phyloP scores from a whole-genome alignment of 176 grass and related monocot genomes.

The barley (Hordeum vulgare) region MorexV3_pseudomolecules_assembly NC_058519.1:192269905-192270404 shows the following conservation, averaged over 20 bases:
- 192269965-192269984: too few relatives aligned
- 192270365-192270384: slow-evolving; percentile 36
- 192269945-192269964: too few relatives aligned
- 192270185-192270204: slow-evolving; percentile 82
- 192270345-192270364: slow-evolving; percentile 91
- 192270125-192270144: background rate
- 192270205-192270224: slow-evolving; percentile 73
- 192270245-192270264: slow-evolving; percentile 54
- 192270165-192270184: slow-evolving; percentile 37
- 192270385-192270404: background rate
- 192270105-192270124: background rate
- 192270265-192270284: slow-evolving; percentile 64
- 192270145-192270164: slow-evolving; percentile 74
- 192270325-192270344: slow-evolving; percentile 83
- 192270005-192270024: background rate
- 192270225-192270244: slow-evolving; percentile 61
- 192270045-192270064: background rate
- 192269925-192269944: too few relatives aligned
- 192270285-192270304: slow-evolving; percentile 76
- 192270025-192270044: background rate
- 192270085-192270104: background rate
- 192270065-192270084: background rate
- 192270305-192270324: slow-evolving; percentile 69
- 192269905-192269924: too few relatives aligned
- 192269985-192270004: too few relatives aligned